Conservation (phyloP, 768 basidiomycete species). For the Holtermannia corniformis region DNA sequence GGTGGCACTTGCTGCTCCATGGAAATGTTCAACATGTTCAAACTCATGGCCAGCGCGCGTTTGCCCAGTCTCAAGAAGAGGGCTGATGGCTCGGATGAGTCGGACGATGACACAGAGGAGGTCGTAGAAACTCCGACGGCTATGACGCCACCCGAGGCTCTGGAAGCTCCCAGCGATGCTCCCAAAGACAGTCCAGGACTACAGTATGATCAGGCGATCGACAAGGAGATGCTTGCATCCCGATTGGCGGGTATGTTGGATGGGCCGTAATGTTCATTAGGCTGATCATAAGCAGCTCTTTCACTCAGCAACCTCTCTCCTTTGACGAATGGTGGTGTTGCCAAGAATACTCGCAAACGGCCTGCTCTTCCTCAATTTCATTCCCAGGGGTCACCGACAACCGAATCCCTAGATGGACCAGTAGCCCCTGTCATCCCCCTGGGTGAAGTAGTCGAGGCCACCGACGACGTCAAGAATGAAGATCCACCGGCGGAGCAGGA, state of each 20-base stretch:
- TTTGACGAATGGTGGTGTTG: not conserved
- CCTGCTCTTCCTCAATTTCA: not conserved
- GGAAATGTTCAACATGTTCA: not conserved
- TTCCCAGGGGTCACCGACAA: not conserved
- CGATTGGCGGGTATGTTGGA: not conserved
- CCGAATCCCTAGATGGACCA: not conserved
- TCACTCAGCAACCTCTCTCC: conserved; percentile 13
- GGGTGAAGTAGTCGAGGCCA: not conserved
- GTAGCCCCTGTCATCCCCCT: not conserved
- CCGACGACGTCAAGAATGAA: not conserved
- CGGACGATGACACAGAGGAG: not conserved
- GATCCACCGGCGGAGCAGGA: not conserved
- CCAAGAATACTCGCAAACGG: not conserved
- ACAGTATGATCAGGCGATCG: not conserved
- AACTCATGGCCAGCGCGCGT: not conserved
- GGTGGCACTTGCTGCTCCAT: not conserved
- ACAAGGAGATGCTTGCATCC: not conserved
- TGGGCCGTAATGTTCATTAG: not conserved
- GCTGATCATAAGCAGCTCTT: conserved; percentile 9
- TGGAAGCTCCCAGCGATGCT: not conserved
- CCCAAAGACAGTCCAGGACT: not conserved
- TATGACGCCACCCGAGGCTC: not conserved
- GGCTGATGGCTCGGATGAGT: not conserved
- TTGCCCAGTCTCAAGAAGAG: not conserved
- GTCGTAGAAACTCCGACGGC: not conserved